These are phyloP conservation scores for Cyberlindnera mrakii DNA, from an alignment of 805 yeast genomes.

Conservation along the genomic window DNA sequence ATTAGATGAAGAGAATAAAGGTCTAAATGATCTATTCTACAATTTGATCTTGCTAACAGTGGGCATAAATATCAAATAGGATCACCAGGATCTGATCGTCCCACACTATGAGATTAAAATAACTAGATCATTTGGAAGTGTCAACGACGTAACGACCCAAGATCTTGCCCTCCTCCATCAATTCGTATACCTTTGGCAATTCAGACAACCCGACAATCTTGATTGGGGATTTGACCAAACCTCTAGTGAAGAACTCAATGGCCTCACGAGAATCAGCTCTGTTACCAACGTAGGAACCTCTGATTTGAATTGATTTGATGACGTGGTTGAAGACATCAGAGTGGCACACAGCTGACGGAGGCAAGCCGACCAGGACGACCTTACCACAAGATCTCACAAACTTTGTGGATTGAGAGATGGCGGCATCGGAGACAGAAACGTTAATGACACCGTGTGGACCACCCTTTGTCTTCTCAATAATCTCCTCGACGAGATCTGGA, in stretches of 20 bases:
- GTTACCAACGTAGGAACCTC: constrained; percentile 84
- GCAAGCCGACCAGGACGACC: constrained; percentile 67
- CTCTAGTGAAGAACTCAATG: constrained; percentile 62
- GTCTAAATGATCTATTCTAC: too few species aligned
- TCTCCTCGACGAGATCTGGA: constrained; percentile 47
- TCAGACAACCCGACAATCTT: constrained; percentile 52
- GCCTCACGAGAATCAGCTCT: constrained; percentile 80
- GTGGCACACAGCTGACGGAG: constrained; percentile 66
- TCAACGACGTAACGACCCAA: constrained; percentile 62
- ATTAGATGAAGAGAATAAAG: too few species aligned
- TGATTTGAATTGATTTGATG: constrained; percentile 60
- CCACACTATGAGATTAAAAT: too few species aligned
- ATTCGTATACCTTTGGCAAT: constrained; percentile 44
- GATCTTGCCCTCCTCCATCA: constrained; percentile 59
- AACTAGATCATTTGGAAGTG: constrained; percentile 33
- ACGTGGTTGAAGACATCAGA: constrained; percentile 68
- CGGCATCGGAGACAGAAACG: constrained; percentile 62
- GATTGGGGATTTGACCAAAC: constrained; percentile 58
- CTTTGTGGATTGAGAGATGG: constrained; percentile 52
- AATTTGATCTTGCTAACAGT: too few species aligned
- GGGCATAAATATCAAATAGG: too few species aligned
- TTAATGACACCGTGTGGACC: constrained; percentile 72
- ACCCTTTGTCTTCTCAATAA: constrained; percentile 52
- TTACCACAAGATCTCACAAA: constrained; percentile 63
- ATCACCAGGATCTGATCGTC: background rate